Conservation (phyloP, 768 basidiomycete genomes). For the Leccinum truebloodii region DNA sequence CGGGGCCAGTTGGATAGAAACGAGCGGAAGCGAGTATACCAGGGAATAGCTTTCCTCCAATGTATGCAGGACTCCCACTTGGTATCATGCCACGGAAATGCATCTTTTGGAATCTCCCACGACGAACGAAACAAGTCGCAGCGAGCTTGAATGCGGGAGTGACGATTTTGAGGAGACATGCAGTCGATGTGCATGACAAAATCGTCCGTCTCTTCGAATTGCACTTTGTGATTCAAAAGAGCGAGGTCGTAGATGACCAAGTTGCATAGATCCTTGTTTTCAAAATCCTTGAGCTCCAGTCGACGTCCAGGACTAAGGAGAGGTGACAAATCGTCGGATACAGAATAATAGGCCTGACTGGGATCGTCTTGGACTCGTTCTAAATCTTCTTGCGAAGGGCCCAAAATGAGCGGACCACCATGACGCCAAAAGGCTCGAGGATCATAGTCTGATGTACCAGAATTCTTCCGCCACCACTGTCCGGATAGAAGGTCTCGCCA, state of each 20-base stretch:
- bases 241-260: background rate
- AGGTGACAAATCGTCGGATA: background rate
- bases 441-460: background rate
- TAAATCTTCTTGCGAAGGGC: background rate
- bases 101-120: background rate
- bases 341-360: background rate
- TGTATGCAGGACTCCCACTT: background rate
- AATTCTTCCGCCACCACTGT: background rate
- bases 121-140: background rate
- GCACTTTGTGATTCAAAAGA: background rate
- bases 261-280: background rate
- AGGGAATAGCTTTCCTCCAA: background rate
- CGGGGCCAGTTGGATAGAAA: background rate
- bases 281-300: background rate
- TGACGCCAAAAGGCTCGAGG: background rate
- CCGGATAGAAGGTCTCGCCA: background rate
- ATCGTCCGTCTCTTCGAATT: background rate
- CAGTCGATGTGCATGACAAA: background rate
- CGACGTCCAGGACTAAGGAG: background rate
- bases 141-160: background rate
- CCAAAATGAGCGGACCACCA: background rate
- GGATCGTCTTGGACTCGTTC: background rate
- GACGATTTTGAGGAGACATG: background rate
- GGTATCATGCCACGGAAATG: background rate
- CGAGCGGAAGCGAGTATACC: background rate